Conservation (phyloP, 257 asterid genomes). For the Solanum neorickii region DNA sequence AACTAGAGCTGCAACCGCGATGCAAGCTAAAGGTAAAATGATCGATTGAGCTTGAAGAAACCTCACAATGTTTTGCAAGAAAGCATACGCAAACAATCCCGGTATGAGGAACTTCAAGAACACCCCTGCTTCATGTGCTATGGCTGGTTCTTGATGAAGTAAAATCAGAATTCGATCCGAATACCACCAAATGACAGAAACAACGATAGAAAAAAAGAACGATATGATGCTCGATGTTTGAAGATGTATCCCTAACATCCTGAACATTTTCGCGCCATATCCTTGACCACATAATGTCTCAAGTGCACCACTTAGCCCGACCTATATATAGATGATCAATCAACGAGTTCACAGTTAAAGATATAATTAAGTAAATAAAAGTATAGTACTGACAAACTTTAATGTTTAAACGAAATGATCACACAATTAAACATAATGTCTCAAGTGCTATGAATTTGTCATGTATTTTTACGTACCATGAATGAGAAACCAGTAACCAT, state of each 20-base stretch:
- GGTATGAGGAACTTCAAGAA: conserved; percentile 28
- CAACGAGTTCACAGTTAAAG: neutral
- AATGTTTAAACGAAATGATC: neutral
- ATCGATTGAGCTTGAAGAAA: conserved; percentile 65
- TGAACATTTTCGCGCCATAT: conserved; percentile 50
- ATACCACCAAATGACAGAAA: conserved; percentile 57
- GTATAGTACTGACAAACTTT: neutral
- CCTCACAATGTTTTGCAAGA: conserved; percentile 51
- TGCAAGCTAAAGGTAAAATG: conserved; percentile 36
- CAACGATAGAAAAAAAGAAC: conserved; percentile 7
- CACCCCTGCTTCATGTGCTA: conserved; percentile 42
- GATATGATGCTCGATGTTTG: conserved; percentile 66
- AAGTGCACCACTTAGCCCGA: conserved; percentile 76
- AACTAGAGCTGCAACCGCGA: conserved; percentile 35
- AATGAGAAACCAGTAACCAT: conserved; percentile 12
- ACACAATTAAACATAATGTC: conserved; percentile 29
- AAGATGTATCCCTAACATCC: conserved; percentile 47
- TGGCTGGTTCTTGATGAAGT: conserved; percentile 49
- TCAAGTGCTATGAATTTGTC: conserved; percentile 16
- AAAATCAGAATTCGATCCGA: conserved; percentile 29
- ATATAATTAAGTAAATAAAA: neutral
- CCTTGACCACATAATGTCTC: conserved; percentile 91
- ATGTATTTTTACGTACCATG: conserved; percentile 2
- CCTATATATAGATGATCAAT: conserved; percentile 17
- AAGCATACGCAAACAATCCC: conserved; percentile 39